Base-by-base conservation (phyloP, 495 filamentous ascomycete genomes). In the Aspergillus mulundensis region DNA sequence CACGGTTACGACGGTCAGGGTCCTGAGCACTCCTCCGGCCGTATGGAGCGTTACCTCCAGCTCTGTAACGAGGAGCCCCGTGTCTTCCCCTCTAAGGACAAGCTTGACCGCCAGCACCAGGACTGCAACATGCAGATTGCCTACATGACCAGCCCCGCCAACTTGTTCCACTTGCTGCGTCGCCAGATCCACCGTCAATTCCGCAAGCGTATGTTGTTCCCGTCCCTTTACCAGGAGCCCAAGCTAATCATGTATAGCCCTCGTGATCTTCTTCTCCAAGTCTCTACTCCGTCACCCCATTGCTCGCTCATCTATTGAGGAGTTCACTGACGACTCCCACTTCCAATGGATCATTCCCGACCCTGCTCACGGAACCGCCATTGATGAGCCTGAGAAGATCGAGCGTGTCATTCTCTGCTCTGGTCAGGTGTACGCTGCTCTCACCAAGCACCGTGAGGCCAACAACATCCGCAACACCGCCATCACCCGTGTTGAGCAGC, bases 111-210 rank as follows among this genome's bases (percentile, higher is more conserved):
- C 64, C 94, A 98, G 72, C 94, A 98, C 78, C 94, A 98, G 76
- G 94, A 98, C 76, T 95, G 89, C 81, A 98, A 98, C 76, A 96
- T 98, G 91, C 94, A 98, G 79, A 87, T 98, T 70, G 89, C 84
- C 54, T 95, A 89, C 81, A 89, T 93, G 86, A 98, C 92, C 21
- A 85, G 81, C 19, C 94, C 94, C 34, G 77, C 94, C 54, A 98
- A 98, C 76, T 67, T 93, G 67, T 98, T 98, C 86, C 94, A 98
- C 77, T 85, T 96, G 62, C 81, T 98, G 55, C 86, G 94, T 70
- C 82, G 94, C 71, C 94, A 98, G 78, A 96, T 98, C 84, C 91
- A 97, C 81, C 81, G 94, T 56, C 94, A 98, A 75, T 98, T 98
- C 87, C 84, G 94, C 70, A 98, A 98, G 78, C 94, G 90, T 94